Evolutionary conservation across 805 yeast genomes (phyloP), one percentile per base, ranked within the genome.

Genomic region (Candida stauntonica): DNA sequence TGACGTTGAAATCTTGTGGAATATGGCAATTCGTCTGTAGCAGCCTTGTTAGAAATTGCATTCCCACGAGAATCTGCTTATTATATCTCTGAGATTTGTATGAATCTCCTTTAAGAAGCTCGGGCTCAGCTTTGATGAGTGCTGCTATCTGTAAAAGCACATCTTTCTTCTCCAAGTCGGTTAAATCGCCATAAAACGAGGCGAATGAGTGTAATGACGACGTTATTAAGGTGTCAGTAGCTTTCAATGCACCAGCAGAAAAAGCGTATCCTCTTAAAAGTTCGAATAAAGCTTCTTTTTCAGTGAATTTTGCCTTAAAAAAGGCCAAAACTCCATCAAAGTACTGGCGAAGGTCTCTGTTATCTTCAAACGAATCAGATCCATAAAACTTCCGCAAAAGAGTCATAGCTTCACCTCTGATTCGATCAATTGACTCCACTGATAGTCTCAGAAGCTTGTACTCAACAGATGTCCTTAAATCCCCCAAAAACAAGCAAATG

Each of bases 351-450:
- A 27, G 33, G 35, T 38, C 41, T 26, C 48, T 39, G 6, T 45
- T 41, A 3, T 29, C 29, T 15, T 50, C 48, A 26, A 51, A 32
- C 2, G 44, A 41, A 2, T 42, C 27, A 8, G 61, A 57, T 4
- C 45, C 42, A 3, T 51, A 46, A 4, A 68, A 26, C 7, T 30
- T 38, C 13, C 56, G 30, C 5, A 78, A 46, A n/a, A 77, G 45
- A 6, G 33, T 24, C 7, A 72, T 51, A 0, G 88, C 63, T 7
- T 52, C 52, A 0, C 49, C 17, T 34, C 87, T 61, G 5, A 82
- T 54, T 36, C 64, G 72, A 41, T 75, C 83, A 39, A 81, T 73
- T 3, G 77, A 67, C 53, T 86, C 95, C 1, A 79, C 77, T 0
- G 80, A 57, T 17, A 86, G 56, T 15, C 30, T 28, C 8, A 28